Conservation (phyloP, 495 filamentous ascomycete species). For the Rhizodiscina lignyota region DNA sequence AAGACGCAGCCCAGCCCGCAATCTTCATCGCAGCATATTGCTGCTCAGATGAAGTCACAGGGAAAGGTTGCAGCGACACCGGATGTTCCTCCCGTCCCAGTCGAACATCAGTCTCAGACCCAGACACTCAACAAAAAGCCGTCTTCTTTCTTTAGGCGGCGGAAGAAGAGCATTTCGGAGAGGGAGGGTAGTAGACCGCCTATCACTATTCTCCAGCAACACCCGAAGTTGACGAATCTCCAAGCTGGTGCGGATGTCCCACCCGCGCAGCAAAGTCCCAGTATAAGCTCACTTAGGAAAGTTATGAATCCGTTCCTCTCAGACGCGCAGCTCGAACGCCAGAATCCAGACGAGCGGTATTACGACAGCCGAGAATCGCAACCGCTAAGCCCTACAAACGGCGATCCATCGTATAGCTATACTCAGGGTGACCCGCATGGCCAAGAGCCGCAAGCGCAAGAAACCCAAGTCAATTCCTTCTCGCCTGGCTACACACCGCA, state of each 20-base stretch:
- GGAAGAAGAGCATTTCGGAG: slow-evolving; percentile 64
- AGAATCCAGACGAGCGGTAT: slow-evolving; percentile 8
- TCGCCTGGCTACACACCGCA: slow-evolving; percentile 50
- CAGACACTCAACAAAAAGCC: slow-evolving; percentile 65
- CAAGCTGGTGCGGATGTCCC: slow-evolving; percentile 8
- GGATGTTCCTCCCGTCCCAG: slow-evolving; percentile 7
- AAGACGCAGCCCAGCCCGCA: slow-evolving; percentile 4
- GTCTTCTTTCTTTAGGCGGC: slow-evolving; percentile 78
- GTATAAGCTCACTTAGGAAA: slow-evolving; percentile 63
- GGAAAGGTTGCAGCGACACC: slow-evolving; percentile 4
- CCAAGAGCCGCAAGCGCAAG: slow-evolving; percentile 40
- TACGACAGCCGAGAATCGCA: slow-evolving; percentile 12
- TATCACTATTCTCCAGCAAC: slow-evolving; percentile 12
- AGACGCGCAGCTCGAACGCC: too few species aligned
- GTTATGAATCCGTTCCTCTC: slow-evolving; percentile 79
- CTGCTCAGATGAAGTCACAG: slow-evolving; percentile 11
- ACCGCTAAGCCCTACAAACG: slow-evolving; percentile 11
- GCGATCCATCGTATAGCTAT: slow-evolving; percentile 4
- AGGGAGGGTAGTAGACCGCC: slow-evolving; percentile 14
- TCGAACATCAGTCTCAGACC: slow-evolving; percentile 1
- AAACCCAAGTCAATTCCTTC: too few species aligned
- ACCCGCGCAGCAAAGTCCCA: slow-evolving; percentile 43
- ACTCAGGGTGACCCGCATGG: slow-evolving; percentile 40
- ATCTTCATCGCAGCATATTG: slow-evolving; percentile 13
- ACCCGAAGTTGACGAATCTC: not conserved